A percentile compares a stretch with the other conserved stretches of the same genome.
Evolutionary conservation across 1,284 basidiomycete genomes (phyloP).

Genomic region (Apiotrichum sp.): DNA sequence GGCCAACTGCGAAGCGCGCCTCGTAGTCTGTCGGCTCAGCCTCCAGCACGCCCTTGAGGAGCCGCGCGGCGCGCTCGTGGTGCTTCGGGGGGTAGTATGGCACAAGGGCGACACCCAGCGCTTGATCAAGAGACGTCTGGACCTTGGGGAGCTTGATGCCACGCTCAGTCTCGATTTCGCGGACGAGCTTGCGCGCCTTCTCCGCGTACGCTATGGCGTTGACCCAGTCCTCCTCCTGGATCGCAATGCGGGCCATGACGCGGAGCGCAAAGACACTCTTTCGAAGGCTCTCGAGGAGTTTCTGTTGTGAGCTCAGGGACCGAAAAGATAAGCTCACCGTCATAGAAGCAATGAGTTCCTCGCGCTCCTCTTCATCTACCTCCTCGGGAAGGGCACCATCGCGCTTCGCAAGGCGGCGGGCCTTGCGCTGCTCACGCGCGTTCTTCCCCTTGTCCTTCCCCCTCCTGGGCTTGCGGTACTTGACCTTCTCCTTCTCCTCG

Average conservation of each 20-base stretch:
- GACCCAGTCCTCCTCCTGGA: conserved; percentile 68
- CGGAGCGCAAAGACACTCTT: conserved; percentile 67
- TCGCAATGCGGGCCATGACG: conserved; percentile 65
- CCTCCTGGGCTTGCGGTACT: conserved; percentile 19
- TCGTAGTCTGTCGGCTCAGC: conserved; percentile 59
- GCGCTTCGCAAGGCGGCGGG: conserved; percentile 22
- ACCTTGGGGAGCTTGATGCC: conserved; percentile 50
- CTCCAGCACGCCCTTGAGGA: conserved; percentile 66
- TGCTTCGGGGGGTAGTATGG: conserved; percentile 86
- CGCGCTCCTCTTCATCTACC: conserved; percentile 37
- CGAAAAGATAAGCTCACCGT: conserved; percentile 18
- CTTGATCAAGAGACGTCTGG: conserved; percentile 35
- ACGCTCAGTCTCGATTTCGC: conserved; percentile 56
- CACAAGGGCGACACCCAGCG: conserved; percentile 57
- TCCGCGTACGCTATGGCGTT: conserved; percentile 67
- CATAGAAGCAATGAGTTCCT: conserved; percentile 40
- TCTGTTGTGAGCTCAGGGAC: conserved; percentile 11
- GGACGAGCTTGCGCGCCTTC: conserved; percentile 59
- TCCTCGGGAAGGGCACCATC: conserved; percentile 38
- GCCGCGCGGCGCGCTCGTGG: conserved; percentile 66
- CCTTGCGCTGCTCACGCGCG: conserved; percentile 31
- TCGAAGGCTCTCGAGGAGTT: conserved; percentile 44
- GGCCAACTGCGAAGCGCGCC: conserved; percentile 68
- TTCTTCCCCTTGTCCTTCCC: conserved; percentile 19
- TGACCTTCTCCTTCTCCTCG: conserved; percentile 18